phyloP scores from a whole-genome alignment of 768 basidiomycete genomes.

The Sarcomyxa edulis region DNA sequence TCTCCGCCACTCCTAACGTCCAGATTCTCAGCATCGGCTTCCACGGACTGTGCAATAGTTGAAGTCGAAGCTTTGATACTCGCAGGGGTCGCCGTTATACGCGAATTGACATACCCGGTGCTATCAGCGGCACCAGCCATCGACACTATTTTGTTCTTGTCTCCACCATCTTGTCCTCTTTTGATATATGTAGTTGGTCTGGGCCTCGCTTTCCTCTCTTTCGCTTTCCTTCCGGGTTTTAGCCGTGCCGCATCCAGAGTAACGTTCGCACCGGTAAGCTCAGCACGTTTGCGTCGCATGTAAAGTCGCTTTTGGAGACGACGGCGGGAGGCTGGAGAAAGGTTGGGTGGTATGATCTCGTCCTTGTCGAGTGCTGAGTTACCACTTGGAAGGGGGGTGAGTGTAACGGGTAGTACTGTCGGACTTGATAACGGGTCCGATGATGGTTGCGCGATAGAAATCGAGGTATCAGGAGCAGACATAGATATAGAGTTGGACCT shows the following conservation, averaged over 20 bases:
- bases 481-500: no score
- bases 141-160: neutral
- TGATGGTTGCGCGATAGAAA: no score
- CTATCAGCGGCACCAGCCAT: neutral
- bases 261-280: constrained; percentile 28
- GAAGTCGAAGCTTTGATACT: no score
- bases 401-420: no score
- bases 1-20: neutral
- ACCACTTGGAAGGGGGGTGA: no score
- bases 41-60: no score
- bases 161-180: constrained; percentile 1
- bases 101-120: no score
- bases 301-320: constrained; percentile 59
- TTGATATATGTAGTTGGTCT: constrained; percentile 6
- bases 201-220: constrained; percentile 11
- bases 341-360: constrained; percentile 15
- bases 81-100: no score
- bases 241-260: constrained; percentile 26
- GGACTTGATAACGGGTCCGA: no score
- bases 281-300: constrained; percentile 69
- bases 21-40: neutral
- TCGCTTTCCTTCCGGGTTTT: constrained; percentile 28
- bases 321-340: constrained; percentile 46
- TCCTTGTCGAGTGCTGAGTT: neutral
- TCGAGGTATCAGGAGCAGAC: no score